Evolutionary conservation across 108 stramenopile species (phyloP), one percentile per base, ranked within the genome.

Genomic region (Pseudonitzschia delicatissima): DNA sequence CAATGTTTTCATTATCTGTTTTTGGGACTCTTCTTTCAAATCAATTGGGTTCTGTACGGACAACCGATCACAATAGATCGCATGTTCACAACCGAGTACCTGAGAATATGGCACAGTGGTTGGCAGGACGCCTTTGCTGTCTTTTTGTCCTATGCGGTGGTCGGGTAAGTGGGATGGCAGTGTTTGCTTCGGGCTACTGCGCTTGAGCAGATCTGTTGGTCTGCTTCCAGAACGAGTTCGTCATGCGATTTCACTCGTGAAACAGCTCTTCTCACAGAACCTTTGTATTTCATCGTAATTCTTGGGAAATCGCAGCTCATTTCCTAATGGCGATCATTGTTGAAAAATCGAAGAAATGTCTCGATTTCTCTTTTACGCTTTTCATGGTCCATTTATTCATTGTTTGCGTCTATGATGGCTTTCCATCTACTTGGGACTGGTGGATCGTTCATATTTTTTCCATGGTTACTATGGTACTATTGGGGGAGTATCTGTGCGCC

Each of bases 401-500:
- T 4, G 86, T 84, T 51, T 62, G 76, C 1, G 47, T 81, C 8
- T 90, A 90, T 61, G 77, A 76, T 17, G 88, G 88, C 18, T 64
- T 86, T 39, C 87, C 88, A 5, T 57, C 76, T 1, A 84, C 81
- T 12, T 87, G 81, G 78, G 88, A 89, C 69, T 93, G 88, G 88
- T 93, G 88, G 87, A 87, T 90, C 20, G 70, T 90, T 44, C 83
- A 93, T 57, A 58, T 90, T 8, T 64, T 85, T 36, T 87, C 84
- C 25, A 83, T 78, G 55, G 83, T 93, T 18, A 20, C 79, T 6
- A 93, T 93, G 92, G 78, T 87, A 62, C 53, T 90, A 23, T 55
- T 93, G 45, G 92, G 92, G 29, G 92, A 93, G 66, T 93, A 88
- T 62, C 53, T 90, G 4, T 93, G 92, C 74, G 82, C 85, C 6